phyloP scores from a whole-genome alignment of 805 yeast genomes.

The Yarrowia sp. region DNA sequence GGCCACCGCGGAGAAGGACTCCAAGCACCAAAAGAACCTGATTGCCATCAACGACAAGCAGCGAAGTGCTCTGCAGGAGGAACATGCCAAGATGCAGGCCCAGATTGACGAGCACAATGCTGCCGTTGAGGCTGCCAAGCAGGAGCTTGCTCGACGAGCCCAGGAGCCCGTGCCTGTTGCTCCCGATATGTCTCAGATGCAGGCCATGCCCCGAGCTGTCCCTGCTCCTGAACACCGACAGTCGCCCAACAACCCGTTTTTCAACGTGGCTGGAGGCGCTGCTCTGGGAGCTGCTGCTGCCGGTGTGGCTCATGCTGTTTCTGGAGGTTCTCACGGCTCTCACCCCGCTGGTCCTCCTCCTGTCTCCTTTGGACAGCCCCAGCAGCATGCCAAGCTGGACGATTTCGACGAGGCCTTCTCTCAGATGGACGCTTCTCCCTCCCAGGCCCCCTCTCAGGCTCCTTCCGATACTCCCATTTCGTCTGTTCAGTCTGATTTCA shows the following conservation, averaged over 20 bases:
- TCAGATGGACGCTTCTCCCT: slow-evolving; percentile 33
- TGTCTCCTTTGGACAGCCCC: slow-evolving; percentile 23
- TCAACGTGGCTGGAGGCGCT: slow-evolving; percentile 25
- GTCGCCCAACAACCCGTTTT: slow-evolving; percentile 25
- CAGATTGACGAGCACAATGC: slow-evolving; percentile 39
- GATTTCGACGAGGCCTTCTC: slow-evolving; percentile 34
- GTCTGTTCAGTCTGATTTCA: slow-evolving; percentile 37
- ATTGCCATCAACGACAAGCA: slow-evolving; percentile 68
- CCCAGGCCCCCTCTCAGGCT: slow-evolving; percentile 32
- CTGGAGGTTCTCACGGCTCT: not conserved
- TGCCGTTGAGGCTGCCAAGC: slow-evolving; percentile 42
- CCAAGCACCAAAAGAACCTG: slow-evolving; percentile 61
- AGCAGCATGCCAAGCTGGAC: not conserved
- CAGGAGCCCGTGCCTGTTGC: slow-evolving; percentile 35
- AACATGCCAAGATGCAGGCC: slow-evolving; percentile 45
- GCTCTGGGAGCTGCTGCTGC: slow-evolving; percentile 30
- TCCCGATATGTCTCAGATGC: not conserved
- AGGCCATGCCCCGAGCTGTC: slow-evolving; percentile 34
- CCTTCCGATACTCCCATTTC: slow-evolving; percentile 36
- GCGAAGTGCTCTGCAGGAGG: slow-evolving; percentile 58
- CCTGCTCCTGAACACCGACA: slow-evolving; percentile 21
- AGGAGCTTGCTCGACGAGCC: slow-evolving; percentile 44
- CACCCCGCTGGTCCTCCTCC: slow-evolving; percentile 35
- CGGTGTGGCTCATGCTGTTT: slow-evolving; percentile 32
- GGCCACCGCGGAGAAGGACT: slow-evolving; percentile 51